A percentile compares a stretch with the other conserved stretches of the same genome.
Conservation (phyloP, 1,284 basidiomycete genomes). For the Clitocybe nebularis region DNA sequence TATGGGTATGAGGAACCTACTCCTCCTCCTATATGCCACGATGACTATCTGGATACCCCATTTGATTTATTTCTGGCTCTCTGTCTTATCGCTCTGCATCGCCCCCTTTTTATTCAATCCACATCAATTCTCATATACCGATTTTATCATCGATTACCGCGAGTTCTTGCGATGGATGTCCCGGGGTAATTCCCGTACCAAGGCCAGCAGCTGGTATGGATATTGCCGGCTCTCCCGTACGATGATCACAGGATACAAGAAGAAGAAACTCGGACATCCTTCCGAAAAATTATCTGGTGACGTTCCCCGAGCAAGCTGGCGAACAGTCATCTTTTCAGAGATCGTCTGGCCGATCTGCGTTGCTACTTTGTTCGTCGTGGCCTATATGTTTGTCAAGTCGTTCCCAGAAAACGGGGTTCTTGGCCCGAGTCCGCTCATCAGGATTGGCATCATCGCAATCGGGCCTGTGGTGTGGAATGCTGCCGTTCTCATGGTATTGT, state of each 20-base stretch:
- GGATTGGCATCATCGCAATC: constrained; percentile 86
- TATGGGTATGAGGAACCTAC: constrained; percentile 90
- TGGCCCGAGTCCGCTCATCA: constrained; percentile 78
- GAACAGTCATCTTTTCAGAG: constrained; percentile 81
- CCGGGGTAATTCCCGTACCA: constrained; percentile 90
- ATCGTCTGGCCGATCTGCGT: constrained; percentile 79
- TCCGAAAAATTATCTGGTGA: constrained; percentile 94
- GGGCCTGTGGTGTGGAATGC: constrained; percentile 98
- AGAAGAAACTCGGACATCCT: constrained; percentile 94
- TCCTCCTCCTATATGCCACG: constrained; percentile 86
- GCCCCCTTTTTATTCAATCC: constrained; percentile 98
- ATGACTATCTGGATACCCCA: constrained; percentile 90
- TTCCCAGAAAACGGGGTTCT: constrained; percentile 72
- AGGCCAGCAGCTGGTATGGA: constrained; percentile 97
- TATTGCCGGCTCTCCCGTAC: constrained; percentile 95
- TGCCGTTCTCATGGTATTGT: constrained; percentile 79
- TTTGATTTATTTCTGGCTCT: constrained; percentile 97
- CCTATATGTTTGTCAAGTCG: constrained; percentile 90
- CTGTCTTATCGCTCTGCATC: constrained; percentile 85
- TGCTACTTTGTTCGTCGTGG: constrained; percentile 77
- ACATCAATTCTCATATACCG: constrained; percentile 92
- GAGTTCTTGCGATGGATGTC: constrained; percentile 99
- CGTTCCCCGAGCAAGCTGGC: constrained; percentile 87
- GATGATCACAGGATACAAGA: constrained; percentile 97
- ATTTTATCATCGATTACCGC: constrained; percentile 97